Evolutionary conservation across 371 early-diverging fungal species (phyloP).

Genomic region (Choanephora cucurbitarum): DNA sequence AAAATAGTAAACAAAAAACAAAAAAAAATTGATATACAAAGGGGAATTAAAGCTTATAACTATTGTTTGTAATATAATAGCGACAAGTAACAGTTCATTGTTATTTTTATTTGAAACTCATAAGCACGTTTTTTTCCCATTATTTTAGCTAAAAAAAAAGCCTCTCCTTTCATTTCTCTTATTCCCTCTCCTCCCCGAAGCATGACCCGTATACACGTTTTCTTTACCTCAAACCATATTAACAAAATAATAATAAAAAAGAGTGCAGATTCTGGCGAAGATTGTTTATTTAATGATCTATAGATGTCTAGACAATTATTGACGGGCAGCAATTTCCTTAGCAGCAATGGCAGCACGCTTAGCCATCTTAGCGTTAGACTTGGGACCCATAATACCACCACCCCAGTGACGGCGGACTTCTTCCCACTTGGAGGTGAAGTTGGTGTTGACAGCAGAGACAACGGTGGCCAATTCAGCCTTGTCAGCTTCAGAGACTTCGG

Average conservation of each 20-base stretch:
- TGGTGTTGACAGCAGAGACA: constrained; percentile 90
- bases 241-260: not conserved
- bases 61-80: not conserved
- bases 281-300: not conserved
- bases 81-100: not conserved
- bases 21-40: not conserved
- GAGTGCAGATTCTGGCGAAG: not conserved
- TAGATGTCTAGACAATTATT: constrained; percentile 30
- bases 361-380: constrained; percentile 81
- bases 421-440: constrained; percentile 93
- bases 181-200: not conserved
- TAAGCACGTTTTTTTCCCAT: not conserved
- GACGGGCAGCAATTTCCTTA: constrained; percentile 63
- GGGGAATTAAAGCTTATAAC: not conserved
- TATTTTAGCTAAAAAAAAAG: not conserved
- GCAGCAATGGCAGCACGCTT: constrained; percentile 79
- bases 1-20: too few species aligned
- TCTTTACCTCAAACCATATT: not conserved
- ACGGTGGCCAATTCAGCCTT: constrained; percentile 88
- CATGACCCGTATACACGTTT: not conserved
- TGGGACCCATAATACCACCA: constrained; percentile 95
- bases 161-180: not conserved
- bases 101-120: not conserved
- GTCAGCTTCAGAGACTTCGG: constrained; percentile 96
- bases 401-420: constrained; percentile 93